Evolutionary conservation across 73 alveolate genomes (phyloP).

Genomic region (Durusdinium trenchii): DNA sequence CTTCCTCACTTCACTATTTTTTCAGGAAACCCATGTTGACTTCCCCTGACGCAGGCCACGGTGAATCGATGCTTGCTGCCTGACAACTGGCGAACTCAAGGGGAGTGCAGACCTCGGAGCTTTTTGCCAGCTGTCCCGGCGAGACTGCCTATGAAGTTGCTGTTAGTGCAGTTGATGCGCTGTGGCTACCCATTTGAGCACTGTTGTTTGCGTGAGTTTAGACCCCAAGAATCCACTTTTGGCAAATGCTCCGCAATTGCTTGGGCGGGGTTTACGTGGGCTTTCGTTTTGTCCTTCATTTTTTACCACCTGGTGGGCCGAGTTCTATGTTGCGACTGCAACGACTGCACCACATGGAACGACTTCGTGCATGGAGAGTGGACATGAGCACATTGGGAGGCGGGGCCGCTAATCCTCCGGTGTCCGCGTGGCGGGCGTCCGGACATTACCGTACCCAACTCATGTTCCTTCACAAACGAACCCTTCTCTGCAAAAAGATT

Average conservation of each 20-base stretch:
- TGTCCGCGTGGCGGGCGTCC: slow-evolving; percentile 63
- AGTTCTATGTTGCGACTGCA: slow-evolving; percentile 69
- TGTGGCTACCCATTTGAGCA: neutral
- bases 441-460: slow-evolving; percentile 34
- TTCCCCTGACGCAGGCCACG: neutral
- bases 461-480: slow-evolving; percentile 63
- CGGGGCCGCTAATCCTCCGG: neutral
- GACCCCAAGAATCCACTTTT: no score
- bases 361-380: slow-evolving; percentile 55
- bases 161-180: neutral
- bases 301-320: neutral
- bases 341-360: slow-evolving; percentile 54
- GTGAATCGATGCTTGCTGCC: slow-evolving; percentile 27
- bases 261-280: neutral
- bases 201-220: neutral
- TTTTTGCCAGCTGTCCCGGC: neutral
- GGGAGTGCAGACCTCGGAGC: neutral
- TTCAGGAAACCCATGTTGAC: neutral
- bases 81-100: slow-evolving; percentile 62
- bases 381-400: slow-evolving; percentile 95
- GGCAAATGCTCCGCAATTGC: neutral
- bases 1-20: neutral
- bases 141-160: neutral
- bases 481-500: neutral
- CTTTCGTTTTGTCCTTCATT: neutral